Conservation (phyloP, 2,329 filamentous ascomycete genomes). For the Alternaria arbusti region DNA sequence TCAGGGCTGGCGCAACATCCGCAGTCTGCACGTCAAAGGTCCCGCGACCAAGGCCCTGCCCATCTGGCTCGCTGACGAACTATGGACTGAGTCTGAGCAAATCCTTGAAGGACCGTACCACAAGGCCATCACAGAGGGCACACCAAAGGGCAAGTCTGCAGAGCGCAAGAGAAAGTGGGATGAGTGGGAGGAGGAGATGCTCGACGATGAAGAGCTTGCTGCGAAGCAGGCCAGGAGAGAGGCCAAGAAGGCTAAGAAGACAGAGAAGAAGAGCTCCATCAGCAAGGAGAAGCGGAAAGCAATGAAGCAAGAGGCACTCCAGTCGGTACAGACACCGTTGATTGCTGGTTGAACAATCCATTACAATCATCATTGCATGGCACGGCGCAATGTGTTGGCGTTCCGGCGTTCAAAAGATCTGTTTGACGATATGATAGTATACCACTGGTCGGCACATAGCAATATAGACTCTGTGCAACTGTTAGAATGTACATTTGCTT, state of each 20-base stretch:
- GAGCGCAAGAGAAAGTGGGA: constrained; percentile 49
- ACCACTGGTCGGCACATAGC: constrained; percentile 9
- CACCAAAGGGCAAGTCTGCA: constrained; percentile 28
- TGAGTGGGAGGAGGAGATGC: constrained; percentile 47
- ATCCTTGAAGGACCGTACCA: constrained; percentile 64
- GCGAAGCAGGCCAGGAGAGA: constrained; percentile 46
- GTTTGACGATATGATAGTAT: constrained; percentile 19
- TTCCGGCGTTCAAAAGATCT: constrained; percentile 29
- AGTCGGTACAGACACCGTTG: constrained; percentile 49
- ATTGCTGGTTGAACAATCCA: constrained; percentile 22
- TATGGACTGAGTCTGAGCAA: constrained; percentile 82
- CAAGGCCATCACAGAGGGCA: constrained; percentile 33
- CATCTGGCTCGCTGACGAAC: constrained; percentile 91
- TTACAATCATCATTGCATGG: constrained; percentile 7
- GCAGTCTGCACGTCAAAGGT: constrained; percentile 87
- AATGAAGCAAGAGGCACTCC: constrained; percentile 56
- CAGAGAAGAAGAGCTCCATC: constrained; percentile 38
- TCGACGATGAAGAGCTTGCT: constrained; percentile 43
- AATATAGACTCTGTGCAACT: background rate
- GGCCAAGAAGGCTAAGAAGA: constrained; percentile 59
- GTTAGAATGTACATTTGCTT: background rate
- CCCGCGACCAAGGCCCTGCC: constrained; percentile 86
- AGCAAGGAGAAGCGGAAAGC: constrained; percentile 58
- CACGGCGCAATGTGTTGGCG: constrained; percentile 25
- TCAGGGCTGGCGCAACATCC: constrained; percentile 86